Evolutionary conservation across 2,329 filamentous ascomycete species (phyloP).

Genomic region (Coleophoma crateriformis): DNA sequence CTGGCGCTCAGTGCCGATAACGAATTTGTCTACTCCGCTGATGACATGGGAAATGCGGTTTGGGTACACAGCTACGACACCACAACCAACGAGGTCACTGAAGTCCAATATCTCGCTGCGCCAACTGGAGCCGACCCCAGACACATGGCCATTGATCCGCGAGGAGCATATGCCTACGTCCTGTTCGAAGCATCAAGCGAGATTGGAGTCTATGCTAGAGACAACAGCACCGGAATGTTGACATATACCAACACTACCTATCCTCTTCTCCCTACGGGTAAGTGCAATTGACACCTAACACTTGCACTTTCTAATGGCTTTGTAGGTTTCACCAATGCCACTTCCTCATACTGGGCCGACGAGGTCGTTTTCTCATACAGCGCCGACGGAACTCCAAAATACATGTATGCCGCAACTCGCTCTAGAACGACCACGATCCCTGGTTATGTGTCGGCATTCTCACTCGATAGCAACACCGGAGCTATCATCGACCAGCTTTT

Average conservation of each 20-base stretch:
- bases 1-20: conserved; percentile 15
- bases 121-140: conserved; percentile 19
- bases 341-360: conserved; percentile 19
- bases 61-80: conserved; percentile 23
- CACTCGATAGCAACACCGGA: conserved; percentile 19
- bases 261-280: neutral
- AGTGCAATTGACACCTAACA: too few relatives aligned
- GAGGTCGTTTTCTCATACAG: conserved; percentile 17
- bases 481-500: conserved; percentile 25
- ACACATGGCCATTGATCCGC: conserved; percentile 23
- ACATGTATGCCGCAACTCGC: conserved; percentile 18
- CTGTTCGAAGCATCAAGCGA: conserved; percentile 20
- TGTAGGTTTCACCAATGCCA: conserved; percentile 12
- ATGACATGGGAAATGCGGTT: conserved; percentile 26
- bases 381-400: conserved; percentile 11
- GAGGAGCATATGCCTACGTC: conserved; percentile 23
- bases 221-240: conserved; percentile 15
- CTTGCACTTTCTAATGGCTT: too few relatives aligned
- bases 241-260: conserved; percentile 9
- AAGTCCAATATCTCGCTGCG: conserved; percentile 15
- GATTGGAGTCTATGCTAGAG: conserved; percentile 20
- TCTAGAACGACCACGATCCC: conserved; percentile 12
- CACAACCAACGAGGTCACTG: conserved; percentile 10
- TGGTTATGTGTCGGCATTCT: conserved; percentile 30
- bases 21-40: conserved; percentile 25